Base-by-base conservation (phyloP, 2,329 filamentous ascomycete genomes). In the Blastomyces silverae region DNA sequence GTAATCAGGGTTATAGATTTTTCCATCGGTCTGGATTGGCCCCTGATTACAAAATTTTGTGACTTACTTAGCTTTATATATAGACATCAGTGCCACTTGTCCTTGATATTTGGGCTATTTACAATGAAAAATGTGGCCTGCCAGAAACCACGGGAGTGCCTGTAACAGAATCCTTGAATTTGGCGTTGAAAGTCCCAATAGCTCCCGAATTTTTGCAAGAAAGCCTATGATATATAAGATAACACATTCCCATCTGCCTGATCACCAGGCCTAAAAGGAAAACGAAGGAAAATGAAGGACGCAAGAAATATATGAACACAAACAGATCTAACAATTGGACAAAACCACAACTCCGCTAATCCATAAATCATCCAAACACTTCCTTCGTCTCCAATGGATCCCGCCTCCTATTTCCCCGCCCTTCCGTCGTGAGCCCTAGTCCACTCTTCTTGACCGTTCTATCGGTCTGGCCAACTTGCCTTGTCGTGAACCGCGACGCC, bases 341-440 rank as follows among this genome's bases (percentile, higher is more conserved):
- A 44, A 22, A 13, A 22, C 1, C 37, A 15, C 11, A 11, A 3
- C 4, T 17, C 20, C 13, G 5, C 56, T 25, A 13, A 44, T 17
- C n/a, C 37, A 39, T 56, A 39, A 55, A 52, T 80, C 83, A 93
- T 71, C 87, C 85, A 80, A 95, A 95, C 65, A 95, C 78, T 70
- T 87, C 83, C 74, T 84, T 85, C 69, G 89, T 88, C 78, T 95
- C 92, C 76, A 97, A 80, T 69, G 86, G 87, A 76, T 90, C 85
- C 70, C 82, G 83, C 71, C 85, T 83, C 73, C 81, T 82, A 78
- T 83, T 84, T 66, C 83, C 82, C 53, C 87, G 86, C 17, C 88
- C 87, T 66, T 84, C 82, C 50, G 87, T 86, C 20, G 87, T 87
- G 69, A 97, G 79, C 34, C 92, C 92, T 65, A 99, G 78, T 34